Conservation (phyloP, 1,284 basidiomycete genomes). For the Binderoboletus segoi region DNA sequence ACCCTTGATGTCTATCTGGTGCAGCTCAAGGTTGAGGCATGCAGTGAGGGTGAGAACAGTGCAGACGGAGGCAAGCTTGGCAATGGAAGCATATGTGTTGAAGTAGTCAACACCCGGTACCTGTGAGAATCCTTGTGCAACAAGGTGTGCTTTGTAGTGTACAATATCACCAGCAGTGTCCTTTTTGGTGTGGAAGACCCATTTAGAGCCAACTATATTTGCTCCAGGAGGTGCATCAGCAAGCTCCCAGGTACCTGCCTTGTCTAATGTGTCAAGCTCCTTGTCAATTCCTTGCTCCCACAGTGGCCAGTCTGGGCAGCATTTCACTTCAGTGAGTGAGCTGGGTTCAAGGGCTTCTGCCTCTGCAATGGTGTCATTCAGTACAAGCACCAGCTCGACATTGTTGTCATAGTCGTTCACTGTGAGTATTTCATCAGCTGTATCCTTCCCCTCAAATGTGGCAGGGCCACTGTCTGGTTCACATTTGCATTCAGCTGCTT, state of each 20-base stretch:
- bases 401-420: neutral
- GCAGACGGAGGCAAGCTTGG: slow-evolving; percentile 30
- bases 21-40: neutral
- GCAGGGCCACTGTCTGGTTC: neutral
- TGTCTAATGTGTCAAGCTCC: neutral
- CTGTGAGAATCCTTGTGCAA: slow-evolving; percentile 46
- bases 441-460: neutral
- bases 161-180: slow-evolving; percentile 31
- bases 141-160: slow-evolving; percentile 41
- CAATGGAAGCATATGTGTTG: slow-evolving; percentile 40
- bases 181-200: slow-evolving; percentile 40
- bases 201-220: slow-evolving; percentile 28
- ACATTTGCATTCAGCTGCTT: neutral
- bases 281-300: slow-evolving; percentile 10
- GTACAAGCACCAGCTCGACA: neutral
- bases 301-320: slow-evolving; percentile 2
- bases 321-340: neutral
- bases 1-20: slow-evolving; percentile 6
- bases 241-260: slow-evolving; percentile 15
- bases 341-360: neutral
- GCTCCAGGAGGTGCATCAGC: neutral
- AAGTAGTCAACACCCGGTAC: slow-evolving; percentile 42
- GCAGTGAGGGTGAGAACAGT: slow-evolving; percentile 24
- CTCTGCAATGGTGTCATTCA: neutral
- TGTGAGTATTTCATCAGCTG: neutral